Base-by-base conservation (phyloP, 106 monocot species). In the Posidonia australis region DNA sequence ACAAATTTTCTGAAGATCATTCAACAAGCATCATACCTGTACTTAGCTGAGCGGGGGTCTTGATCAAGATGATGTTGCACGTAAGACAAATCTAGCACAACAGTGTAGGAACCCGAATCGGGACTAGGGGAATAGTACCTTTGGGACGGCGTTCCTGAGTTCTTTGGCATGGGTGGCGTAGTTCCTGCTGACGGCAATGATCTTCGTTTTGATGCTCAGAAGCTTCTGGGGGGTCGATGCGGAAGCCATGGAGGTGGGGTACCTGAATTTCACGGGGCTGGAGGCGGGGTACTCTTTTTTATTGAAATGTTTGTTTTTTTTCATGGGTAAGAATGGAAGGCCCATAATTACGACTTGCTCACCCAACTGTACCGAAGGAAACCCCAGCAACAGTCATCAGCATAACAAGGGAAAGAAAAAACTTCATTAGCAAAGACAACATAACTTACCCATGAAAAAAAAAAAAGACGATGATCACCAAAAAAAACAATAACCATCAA, bases 131-230 rank as follows among this genome's bases (percentile, higher is more conserved):
- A 36, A 7, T 4, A 36, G 36, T 16, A 84, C 93, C 81, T 90
- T 96, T 46, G 96, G 94, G 58, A 94, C 82, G 60, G 94, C 80
- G 71, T 94, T 94, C 57, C 94, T 89, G 56, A 90, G 86, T 63
- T 94, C 94, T 63, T 89, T 94, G 73, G 94, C 89, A 62, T 89
- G 94, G 67, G 89, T 84, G 51, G 77, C 84, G 81, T 89, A 94
- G 80, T 94, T 94, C 44, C 89, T 72, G 10, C 93, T 86, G 31
- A 94, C 86, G 54, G 76, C 86, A 18, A 90, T 51, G 82, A 94
- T 90, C 79, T 94, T 94, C 18, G 86, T 94, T 9, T 86, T 84
- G 16, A 74, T 44, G 62, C 60, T 74, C 2, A 96, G 78, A 48
- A 96, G 80, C 74, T 75, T 81, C 72, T 74, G 76, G 5, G 14